Evolutionary conservation across 495 filamentous ascomycete species (phyloP).

Genomic region (Mycothermus thermophilus): DNA sequence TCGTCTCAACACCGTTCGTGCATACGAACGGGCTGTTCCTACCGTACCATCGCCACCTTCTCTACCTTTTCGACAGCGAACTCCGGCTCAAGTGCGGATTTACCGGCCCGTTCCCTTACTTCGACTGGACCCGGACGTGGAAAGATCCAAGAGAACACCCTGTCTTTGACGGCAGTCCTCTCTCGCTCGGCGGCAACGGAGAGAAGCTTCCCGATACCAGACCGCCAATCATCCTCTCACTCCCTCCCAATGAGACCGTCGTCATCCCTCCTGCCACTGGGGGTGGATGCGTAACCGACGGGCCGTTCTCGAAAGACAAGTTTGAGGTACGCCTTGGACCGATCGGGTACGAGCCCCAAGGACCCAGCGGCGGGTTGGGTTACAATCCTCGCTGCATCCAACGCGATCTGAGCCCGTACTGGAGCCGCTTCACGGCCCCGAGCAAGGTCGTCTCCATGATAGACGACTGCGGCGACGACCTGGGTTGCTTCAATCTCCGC

Average conservation of each 20-base stretch:
- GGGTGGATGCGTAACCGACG: constrained; percentile 25
- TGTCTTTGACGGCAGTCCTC: constrained; percentile 43
- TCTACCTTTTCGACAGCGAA: constrained; percentile 45
- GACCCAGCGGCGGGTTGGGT: constrained; percentile 5
- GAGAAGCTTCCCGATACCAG: constrained; percentile 18
- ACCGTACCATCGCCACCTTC: constrained; percentile 53
- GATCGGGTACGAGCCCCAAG: constrained; percentile 1
- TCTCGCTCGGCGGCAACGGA: constrained; percentile 46
- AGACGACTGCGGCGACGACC: constrained; percentile 4
- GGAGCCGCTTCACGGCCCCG: constrained; percentile 5
- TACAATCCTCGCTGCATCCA: constrained; percentile 46
- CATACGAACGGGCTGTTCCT: constrained; percentile 47
- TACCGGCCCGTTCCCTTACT: constrained; percentile 36
- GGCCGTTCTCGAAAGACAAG: constrained; percentile 1
- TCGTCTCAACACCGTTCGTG: constrained; percentile 41
- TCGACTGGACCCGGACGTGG: constrained; percentile 42
- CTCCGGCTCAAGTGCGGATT: constrained; percentile 54
- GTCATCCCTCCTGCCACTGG: constrained; percentile 23
- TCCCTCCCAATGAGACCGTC: background rate
- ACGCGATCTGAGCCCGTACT: constrained; percentile 40
- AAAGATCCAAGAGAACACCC: constrained; percentile 32
- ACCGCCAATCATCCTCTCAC: background rate
- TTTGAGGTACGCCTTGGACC: constrained; percentile 4
- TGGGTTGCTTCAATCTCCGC: constrained; percentile 9
- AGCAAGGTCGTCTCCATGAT: constrained; percentile 10